A percentile compares a stretch with the other conserved stretches of the same genome.
Evolutionary conservation across 805 yeast species (phyloP).

Genomic region (Saccharomycopsis selenospora): DNA sequence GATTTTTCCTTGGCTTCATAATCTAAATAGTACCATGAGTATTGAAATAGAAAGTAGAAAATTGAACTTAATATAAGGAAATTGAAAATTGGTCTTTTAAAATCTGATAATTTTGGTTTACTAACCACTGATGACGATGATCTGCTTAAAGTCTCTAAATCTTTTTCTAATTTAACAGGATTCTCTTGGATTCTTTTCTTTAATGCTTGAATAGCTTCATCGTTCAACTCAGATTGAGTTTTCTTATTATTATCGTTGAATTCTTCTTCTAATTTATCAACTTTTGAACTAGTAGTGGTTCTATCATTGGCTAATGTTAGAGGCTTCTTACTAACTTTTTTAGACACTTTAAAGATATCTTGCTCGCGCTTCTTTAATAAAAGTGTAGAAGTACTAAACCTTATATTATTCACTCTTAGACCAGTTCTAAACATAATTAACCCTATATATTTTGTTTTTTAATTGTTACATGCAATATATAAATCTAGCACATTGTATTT

Average conservation of each 20-base stretch:
- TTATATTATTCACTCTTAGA: neutral
- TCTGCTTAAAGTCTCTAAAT: slow-evolving; percentile 1
- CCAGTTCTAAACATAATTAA: neutral
- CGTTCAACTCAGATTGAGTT: neutral
- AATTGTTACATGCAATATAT: too few relatives aligned
- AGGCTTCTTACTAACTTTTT: slow-evolving; percentile 1
- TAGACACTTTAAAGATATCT: slow-evolving; percentile 5
- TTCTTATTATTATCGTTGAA: neutral
- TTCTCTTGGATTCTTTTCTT: slow-evolving; percentile 7
- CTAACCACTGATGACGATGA: neutral
- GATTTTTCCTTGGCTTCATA: slow-evolving; percentile 26
- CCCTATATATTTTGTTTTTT: neutral
- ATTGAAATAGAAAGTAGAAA: slow-evolving; percentile 29
- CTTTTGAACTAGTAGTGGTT: neutral
- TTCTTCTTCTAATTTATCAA: neutral
- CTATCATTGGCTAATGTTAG: neutral
- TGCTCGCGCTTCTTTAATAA: neutral
- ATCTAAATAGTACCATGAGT: slow-evolving; percentile 29
- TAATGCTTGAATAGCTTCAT: slow-evolving; percentile 10
- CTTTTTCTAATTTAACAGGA: slow-evolving; percentile 6
- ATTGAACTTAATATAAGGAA: slow-evolving; percentile 29
- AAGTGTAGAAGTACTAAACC: neutral
- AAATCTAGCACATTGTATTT: too few relatives aligned
- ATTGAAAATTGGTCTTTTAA: slow-evolving; percentile 29
- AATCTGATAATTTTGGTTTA: slow-evolving; percentile 29